Conservation (phyloP, 2,329 filamentous ascomycete species). For the Coniochaeta sp. region DNA sequence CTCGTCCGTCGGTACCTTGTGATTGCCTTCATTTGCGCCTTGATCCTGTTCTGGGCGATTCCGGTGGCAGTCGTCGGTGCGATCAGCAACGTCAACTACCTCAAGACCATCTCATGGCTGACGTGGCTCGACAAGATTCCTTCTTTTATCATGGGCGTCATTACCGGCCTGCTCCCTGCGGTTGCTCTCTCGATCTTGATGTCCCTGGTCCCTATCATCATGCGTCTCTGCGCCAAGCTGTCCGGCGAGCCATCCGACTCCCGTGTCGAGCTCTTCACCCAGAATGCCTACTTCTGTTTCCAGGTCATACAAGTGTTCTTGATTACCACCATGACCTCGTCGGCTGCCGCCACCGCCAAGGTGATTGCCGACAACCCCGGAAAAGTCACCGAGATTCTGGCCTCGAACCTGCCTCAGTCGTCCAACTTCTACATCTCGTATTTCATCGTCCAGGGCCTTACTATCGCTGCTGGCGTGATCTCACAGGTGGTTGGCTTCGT, state of each 20-base stretch:
- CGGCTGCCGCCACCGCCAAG: constrained; percentile 63
- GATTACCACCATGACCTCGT: constrained; percentile 74
- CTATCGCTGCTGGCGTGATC: constrained; percentile 66
- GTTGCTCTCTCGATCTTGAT: constrained; percentile 76
- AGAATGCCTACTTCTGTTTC: constrained; percentile 87
- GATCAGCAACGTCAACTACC: constrained; percentile 74
- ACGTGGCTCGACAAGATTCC: constrained; percentile 68
- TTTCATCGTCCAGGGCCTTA: constrained; percentile 86
- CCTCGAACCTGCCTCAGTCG: constrained; percentile 68
- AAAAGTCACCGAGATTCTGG: constrained; percentile 56
- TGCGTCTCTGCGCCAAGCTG: constrained; percentile 68
- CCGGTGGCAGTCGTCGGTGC: constrained; percentile 73
- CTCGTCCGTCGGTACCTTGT: constrained; percentile 65
- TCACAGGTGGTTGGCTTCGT: constrained; percentile 67
- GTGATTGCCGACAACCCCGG: constrained; percentile 58
- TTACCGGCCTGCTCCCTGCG: constrained; percentile 78
- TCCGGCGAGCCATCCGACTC: constrained; percentile 75
- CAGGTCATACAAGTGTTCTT: constrained; percentile 90
- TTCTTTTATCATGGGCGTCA: constrained; percentile 62
- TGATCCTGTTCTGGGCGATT: constrained; percentile 83
- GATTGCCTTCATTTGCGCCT: constrained; percentile 62
- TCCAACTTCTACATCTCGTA: constrained; percentile 96
- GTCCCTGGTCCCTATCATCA: constrained; percentile 75
- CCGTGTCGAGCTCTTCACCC: constrained; percentile 78
- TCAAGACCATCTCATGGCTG: constrained; percentile 62